Percentiles rank a stretch among this genome's conserved stretches.
Conservation (phyloP, 108 stramenopile genomes). For the Pelagomonas calceolata region DNA sequence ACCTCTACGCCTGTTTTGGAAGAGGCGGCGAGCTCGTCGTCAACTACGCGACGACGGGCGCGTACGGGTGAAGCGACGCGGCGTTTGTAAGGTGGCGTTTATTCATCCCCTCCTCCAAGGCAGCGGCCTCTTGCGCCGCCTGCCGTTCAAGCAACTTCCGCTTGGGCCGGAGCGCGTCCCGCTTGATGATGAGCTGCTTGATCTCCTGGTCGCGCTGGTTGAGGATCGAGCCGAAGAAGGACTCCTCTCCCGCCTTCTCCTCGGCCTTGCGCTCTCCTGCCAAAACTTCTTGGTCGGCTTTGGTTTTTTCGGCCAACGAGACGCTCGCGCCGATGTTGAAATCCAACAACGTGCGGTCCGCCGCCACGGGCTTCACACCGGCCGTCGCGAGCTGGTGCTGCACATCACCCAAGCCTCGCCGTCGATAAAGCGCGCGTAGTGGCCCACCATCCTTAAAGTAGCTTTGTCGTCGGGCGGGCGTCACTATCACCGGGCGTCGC, state of each 20-base stretch:
- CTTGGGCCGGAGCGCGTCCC: conserved; percentile 8
- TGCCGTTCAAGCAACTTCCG: conserved; percentile 4
- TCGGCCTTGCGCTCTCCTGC: conserved; percentile 14
- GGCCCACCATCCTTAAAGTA: conserved; percentile 24
- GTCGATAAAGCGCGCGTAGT: conserved; percentile 15
- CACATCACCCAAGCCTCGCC: conserved; percentile 28
- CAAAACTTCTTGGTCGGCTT: conserved; percentile 13
- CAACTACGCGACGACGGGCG: neutral
- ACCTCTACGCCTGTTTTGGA: neutral
- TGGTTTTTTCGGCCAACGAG: conserved; percentile 12
- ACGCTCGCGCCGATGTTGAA: conserved; percentile 19
- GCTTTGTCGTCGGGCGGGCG: conserved; percentile 16
- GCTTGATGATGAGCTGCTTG: conserved; percentile 30
- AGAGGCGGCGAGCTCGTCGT: neutral
- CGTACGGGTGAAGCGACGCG: neutral
- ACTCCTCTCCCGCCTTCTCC: conserved; percentile 14
- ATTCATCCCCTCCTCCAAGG: too few species aligned
- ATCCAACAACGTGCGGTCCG: conserved; percentile 23
- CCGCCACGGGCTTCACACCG: conserved; percentile 23
- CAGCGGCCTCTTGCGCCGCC: neutral
- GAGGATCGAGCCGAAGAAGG: conserved; percentile 25
- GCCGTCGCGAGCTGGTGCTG: conserved; percentile 16
- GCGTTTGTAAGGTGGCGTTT: too few species aligned
- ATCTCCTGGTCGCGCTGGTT: conserved; percentile 35
- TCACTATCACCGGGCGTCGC: conserved; percentile 10